A percentile compares a stretch with the other conserved stretches of the same genome.
phyloP scores from a whole-genome alignment of 1,284 basidiomycete species.

The Tylopilus sp. region DNA sequence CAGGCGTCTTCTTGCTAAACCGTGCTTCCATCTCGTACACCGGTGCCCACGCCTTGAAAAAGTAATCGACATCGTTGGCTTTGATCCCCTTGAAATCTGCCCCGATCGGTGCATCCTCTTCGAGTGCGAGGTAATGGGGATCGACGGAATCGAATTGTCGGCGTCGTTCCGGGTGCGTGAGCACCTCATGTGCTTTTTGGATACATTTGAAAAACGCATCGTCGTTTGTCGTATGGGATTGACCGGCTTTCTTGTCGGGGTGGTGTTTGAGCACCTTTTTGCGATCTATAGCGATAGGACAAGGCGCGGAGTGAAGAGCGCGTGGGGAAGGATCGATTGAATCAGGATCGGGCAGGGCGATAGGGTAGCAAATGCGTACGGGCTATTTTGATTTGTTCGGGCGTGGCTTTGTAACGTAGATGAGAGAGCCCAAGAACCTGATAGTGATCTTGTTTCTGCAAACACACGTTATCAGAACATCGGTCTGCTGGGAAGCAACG shows the following conservation, averaged over 20 bases:
- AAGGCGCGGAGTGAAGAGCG: not conserved
- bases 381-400: constrained; percentile 93
- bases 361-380: constrained; percentile 53
- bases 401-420: constrained; percentile 82
- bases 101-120: constrained; percentile 73
- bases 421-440: constrained; percentile 91
- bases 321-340: constrained; percentile 1
- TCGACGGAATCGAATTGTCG: constrained; percentile 98
- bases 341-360: constrained; percentile 13
- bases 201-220: constrained; percentile 99
- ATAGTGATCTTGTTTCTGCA: constrained; percentile 95
- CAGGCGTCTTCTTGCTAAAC: constrained; percentile 87
- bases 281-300: constrained; percentile 59
- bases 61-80: constrained; percentile 46
- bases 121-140: constrained; percentile 66
- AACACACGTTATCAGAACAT: constrained; percentile 2
- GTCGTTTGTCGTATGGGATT: constrained; percentile 76
- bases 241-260: constrained; percentile 94
- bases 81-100: constrained; percentile 55
- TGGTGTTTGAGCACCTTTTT: constrained; percentile 99
- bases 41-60: constrained; percentile 63
- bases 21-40: constrained; percentile 89
- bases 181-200: constrained; percentile 91
- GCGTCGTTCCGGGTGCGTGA: constrained; percentile 82
- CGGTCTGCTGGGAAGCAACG: not conserved